Evolutionary conservation across 345 rosid species (phyloP).

Genomic region (Melaleuca alternifolia): DNA sequence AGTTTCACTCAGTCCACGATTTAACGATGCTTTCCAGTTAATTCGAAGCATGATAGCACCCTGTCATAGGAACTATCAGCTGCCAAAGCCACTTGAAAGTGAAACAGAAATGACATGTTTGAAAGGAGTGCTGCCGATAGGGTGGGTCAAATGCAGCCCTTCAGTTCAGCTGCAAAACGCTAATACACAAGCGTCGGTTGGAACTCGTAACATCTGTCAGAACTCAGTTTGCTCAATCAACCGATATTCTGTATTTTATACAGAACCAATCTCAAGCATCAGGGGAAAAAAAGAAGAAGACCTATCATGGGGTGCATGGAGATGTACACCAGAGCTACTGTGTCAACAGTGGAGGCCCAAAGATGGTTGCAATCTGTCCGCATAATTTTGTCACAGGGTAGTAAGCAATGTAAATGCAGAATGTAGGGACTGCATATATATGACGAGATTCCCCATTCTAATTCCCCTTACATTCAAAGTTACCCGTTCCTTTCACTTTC

Average conservation of each 20-base stretch:
- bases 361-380: neutral
- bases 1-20: neutral
- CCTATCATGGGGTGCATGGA: neutral
- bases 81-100: neutral
- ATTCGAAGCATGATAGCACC: neutral
- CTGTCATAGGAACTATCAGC: neutral
- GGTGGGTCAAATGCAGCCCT: neutral
- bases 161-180: neutral
- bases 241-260: neutral
- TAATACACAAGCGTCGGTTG: neutral
- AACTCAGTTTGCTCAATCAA: neutral
- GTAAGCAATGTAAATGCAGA: neutral
- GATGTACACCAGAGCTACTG: neutral
- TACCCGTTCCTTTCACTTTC: neutral
- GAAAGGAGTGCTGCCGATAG: neutral
- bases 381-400: neutral
- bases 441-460: neutral
- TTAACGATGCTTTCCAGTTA: neutral
- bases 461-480: neutral
- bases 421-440: neutral
- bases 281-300: neutral
- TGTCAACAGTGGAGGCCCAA: neutral
- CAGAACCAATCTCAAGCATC: neutral
- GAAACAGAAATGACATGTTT: neutral
- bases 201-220: neutral